Percentiles rank a stretch among this genome's conserved stretches.
Conservation (phyloP, 106 monocot species). For the Dactylorhiza incarnata region DNA sequence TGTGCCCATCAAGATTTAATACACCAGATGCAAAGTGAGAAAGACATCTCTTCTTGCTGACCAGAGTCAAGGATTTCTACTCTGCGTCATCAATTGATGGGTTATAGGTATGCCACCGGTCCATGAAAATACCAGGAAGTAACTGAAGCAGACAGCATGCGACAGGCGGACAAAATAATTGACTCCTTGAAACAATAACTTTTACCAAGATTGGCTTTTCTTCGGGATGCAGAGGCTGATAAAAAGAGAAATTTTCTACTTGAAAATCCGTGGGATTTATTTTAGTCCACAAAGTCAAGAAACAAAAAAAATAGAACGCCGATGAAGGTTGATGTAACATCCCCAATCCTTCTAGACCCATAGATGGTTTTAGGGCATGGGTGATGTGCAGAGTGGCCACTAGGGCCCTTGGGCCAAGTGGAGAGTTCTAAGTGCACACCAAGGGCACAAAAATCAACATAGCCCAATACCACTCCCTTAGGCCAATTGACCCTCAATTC, state of each 20-base stretch:
- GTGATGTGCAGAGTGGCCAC: too few relatives aligned
- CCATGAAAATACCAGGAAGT: slow-evolving; percentile 44
- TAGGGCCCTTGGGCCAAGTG: too few relatives aligned
- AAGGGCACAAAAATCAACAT: too few relatives aligned
- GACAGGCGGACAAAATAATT: slow-evolving; percentile 45
- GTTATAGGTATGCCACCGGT: slow-evolving; percentile 43
- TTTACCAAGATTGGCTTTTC: slow-evolving; percentile 43
- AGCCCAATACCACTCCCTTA: too few relatives aligned
- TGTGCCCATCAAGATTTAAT: slow-evolving; percentile 58
- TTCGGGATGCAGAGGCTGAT: slow-evolving; percentile 9
- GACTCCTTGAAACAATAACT: slow-evolving; percentile 44
- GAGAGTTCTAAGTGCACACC: too few relatives aligned
- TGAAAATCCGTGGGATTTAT: slow-evolving; percentile 21
- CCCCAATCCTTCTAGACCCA: too few relatives aligned
- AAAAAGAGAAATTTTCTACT: slow-evolving; percentile 1
- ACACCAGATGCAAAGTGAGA: slow-evolving; percentile 24
- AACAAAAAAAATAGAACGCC: too few relatives aligned
- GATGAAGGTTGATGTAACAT: too few relatives aligned
- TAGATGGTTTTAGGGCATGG: too few relatives aligned
- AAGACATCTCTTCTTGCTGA: slow-evolving; percentile 24
- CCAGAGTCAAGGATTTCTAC: slow-evolving; percentile 9
- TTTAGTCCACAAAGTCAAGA: slow-evolving; percentile 80
- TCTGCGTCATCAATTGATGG: slow-evolving; percentile 13
- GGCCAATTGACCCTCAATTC: too few relatives aligned
- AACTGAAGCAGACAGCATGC: slow-evolving; percentile 74